Base-by-base conservation (phyloP, 2,329 filamentous ascomycete species). In the Exophiala sideris region DNA sequence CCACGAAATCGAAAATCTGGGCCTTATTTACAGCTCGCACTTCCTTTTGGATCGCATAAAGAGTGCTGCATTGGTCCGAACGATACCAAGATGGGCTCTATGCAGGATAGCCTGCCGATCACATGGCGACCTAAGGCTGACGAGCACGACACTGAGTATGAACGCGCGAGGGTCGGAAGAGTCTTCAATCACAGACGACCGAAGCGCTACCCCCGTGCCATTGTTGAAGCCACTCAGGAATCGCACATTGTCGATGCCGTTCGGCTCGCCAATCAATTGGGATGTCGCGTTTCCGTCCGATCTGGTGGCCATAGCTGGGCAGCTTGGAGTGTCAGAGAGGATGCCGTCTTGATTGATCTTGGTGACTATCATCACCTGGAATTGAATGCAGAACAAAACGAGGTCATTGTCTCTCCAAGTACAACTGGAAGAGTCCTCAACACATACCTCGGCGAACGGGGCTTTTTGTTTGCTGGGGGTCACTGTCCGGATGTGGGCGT, bases 401-500 rank as follows among this genome's bases (percentile, higher is more conserved):
- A 76, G 6, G 73, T 73, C 1, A 66, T 64, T 12, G 78, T 68
- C 1, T 74, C 78, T 3, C 74, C 79, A 2, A 76, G 74, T 47
- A 71, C 71, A n/a, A 81, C 77, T 1, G 76, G 79, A 1, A 45
- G 55, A 5, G 62, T 66, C 10, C 32, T 69, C 3, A 67, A 67
- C 47, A 45, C 42, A 0, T 18, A 40, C 3, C 40, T 68, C n/a
- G 47, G 44, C 8, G 47, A 48, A 8, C 41, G 70, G 41, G 75
- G 73, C 0, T 65, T 73, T 34, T 72, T 81, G 68, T 82, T 82
- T 59, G 70, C 72, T 0, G 78, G 77, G 1, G 80, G 79, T 0
- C 80, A 82, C 64, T 82, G 79, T 62, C 79, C 79, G 0, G 78
- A 81, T 64, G 79, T 82, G 14, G 79, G 77, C 7, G 60, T 82